A percentile compares a stretch with the other conserved stretches of the same genome.
Conservation (phyloP, 768 basidiomycete genomes). For the Crepidotus variabilis region DNA sequence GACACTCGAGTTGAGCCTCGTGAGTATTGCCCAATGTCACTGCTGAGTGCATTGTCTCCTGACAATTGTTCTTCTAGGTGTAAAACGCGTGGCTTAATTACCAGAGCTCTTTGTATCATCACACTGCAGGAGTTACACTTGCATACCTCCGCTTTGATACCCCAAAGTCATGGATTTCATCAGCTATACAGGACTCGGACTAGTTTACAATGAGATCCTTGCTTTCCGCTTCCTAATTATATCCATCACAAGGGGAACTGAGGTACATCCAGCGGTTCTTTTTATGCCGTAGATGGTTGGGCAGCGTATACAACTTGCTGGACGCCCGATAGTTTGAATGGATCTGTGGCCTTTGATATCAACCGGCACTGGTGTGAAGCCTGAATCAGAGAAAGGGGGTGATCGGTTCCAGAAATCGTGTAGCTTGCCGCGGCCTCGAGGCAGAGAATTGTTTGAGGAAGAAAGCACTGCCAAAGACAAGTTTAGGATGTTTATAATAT, state of each 20-base stretch:
- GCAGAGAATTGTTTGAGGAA: neutral
- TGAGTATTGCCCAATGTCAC: constrained; percentile 29
- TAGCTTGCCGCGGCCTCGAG: neutral
- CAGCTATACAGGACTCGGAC: constrained; percentile 16
- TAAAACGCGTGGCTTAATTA: constrained; percentile 9
- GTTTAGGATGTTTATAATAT: neutral
- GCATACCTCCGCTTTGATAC: constrained; percentile 26
- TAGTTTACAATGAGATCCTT: neutral
- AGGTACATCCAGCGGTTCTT: neutral
- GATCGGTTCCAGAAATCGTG: neutral
- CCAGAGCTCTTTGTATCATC: constrained; percentile 8
- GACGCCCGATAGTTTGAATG: neutral
- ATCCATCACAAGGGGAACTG: neutral
- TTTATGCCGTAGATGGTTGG: neutral
- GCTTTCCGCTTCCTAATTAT: neutral
- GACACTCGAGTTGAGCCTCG: constrained; percentile 96
- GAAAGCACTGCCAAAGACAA: neutral
- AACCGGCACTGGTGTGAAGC: neutral
- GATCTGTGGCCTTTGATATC: neutral
- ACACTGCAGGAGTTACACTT: constrained; percentile 18
- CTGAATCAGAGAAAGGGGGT: neutral
- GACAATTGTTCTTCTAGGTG: constrained; percentile 13
- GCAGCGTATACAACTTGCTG: neutral
- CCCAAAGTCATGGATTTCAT: constrained; percentile 17
- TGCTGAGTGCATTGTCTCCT: neutral